Base-by-base conservation (phyloP, 2,329 filamentous ascomycete species). In the Simplicillium aogashimaense region DNA sequence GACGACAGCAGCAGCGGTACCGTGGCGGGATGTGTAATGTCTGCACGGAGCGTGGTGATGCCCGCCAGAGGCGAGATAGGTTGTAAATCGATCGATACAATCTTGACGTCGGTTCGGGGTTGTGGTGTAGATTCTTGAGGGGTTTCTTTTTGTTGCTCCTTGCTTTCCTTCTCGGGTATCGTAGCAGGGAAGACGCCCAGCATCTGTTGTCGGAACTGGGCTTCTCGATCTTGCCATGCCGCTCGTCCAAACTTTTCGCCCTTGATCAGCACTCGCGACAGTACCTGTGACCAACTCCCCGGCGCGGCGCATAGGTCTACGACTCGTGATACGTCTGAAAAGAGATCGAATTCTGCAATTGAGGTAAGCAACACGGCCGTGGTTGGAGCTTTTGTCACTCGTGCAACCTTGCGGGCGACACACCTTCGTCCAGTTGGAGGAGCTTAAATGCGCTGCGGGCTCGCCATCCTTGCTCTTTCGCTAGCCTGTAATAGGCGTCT, bases 381-480 rank as follows among this genome's bases (percentile, higher is more conserved):
- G 20, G 9, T n/a, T 9, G 20, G 20, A 33, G 20, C 16, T 20
- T 20, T 20, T 15, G 45, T 9, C 20, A 9, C 20, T 25, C 9
- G 20, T 25, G 20, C 5, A 25, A n/a, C n/a, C n/a, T n/a, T n/a
- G 20, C 20, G 5, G 20, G 20, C 20, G 20, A 25, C 53, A 44
- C 43, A 79, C 78, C 78, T 67, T 82, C 88, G 59, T 98, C 89
- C 17, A 98, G 78, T 62, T 98, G 92, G 11, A 98, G 78, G 17
- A 98, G 77, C 64, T 98, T 98, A 70, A 95, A 98, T 8, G 92
- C 92, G 50, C 88, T 95, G 43, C 92, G 78, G 20, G 92, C 92
- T 29, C 92, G 85, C 90, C 92, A 98, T 48, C 94, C 94, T 69
- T 98, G 92, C 63, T 98, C 92, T 66, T 98, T 98, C 14, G 92